Percentiles rank a stretch among this genome's conserved stretches.
Evolutionary conservation across 2,329 filamentous ascomycete species (phyloP).

Genomic region (Zasmidium cellare): DNA sequence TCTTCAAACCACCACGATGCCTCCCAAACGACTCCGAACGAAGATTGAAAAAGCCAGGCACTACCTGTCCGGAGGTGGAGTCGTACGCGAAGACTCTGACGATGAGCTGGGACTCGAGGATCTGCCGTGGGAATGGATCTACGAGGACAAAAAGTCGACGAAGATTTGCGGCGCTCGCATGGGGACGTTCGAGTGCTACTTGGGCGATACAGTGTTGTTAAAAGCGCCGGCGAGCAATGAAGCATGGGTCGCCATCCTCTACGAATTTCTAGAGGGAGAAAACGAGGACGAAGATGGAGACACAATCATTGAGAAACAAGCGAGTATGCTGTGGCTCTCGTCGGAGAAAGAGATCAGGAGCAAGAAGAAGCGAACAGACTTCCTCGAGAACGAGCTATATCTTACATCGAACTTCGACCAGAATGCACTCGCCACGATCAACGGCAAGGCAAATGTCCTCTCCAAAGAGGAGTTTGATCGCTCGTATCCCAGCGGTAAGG

Average conservation of each 20-base stretch:
- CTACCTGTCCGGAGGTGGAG: constrained; percentile 59
- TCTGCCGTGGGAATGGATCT: constrained; percentile 57
- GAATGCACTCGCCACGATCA: constrained; percentile 85
- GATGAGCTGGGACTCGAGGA: constrained; percentile 69
- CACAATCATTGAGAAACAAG: constrained; percentile 61
- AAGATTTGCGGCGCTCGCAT: constrained; percentile 77
- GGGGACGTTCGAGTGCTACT: constrained; percentile 73
- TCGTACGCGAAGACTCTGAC: constrained; percentile 77
- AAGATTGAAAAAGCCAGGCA: constrained; percentile 49
- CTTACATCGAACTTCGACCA: constrained; percentile 83
- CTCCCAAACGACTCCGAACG: constrained; percentile 41
- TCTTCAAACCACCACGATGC: constrained; percentile 32
- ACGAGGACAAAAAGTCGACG: constrained; percentile 48
- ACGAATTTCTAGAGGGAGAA: constrained; percentile 74
- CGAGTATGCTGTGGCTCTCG: constrained; percentile 94
- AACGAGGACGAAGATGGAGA: constrained; percentile 61
- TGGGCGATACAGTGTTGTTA: constrained; percentile 83
- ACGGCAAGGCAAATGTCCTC: constrained; percentile 79
- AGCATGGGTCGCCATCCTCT: constrained; percentile 89
- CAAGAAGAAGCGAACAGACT: constrained; percentile 75
- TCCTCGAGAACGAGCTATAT: constrained; percentile 81
- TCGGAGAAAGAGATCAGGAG: constrained; percentile 86
- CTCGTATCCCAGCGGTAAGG: constrained; percentile 71
- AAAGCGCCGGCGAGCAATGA: constrained; percentile 82
- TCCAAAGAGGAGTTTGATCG: constrained; percentile 68